phyloP scores from a whole-genome alignment of 1,284 basidiomycete species.

The Ceratobasidium papillatum region DNA sequence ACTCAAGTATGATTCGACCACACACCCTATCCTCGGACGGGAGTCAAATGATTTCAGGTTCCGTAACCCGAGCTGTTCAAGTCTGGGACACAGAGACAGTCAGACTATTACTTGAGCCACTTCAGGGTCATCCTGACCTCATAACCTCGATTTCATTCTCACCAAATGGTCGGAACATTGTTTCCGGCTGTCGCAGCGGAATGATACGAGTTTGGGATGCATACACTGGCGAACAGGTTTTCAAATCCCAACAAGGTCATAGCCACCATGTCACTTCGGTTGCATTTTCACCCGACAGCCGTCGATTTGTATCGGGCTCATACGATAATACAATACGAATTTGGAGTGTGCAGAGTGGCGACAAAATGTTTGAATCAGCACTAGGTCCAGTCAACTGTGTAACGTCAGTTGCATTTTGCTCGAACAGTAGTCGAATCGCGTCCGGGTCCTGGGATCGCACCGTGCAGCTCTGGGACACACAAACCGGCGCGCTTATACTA shows the following conservation, averaged over 20 bases:
- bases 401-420: slow-evolving; percentile 85
- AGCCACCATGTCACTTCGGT: no score
- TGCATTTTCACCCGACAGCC: no score
- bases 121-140: slow-evolving; percentile 67
- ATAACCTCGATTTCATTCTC: slow-evolving; percentile 84
- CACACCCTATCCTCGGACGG: no score
- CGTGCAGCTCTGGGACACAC: slow-evolving; percentile 83
- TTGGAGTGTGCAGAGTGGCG: no score
- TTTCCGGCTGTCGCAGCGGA: slow-evolving; percentile 84
- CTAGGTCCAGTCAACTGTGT: slow-evolving; percentile 86
- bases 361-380: no score
- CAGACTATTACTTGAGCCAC: slow-evolving; percentile 63
- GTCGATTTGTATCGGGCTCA: no score
- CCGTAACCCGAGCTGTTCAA: no score
- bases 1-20: no score
- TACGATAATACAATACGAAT: no score
- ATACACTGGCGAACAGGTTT: slow-evolving; percentile 65
- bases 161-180: slow-evolving; percentile 80
- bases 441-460: slow-evolving; percentile 88
- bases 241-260: slow-evolving; percentile 82
- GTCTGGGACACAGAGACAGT: no score
- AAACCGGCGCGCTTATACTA: neutral
- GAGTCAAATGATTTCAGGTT: no score
- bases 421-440: slow-evolving; percentile 80
- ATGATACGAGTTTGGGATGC: slow-evolving; percentile 90